phyloP scores from a whole-genome alignment of 768 basidiomycete species.

The Obba rivulosa region DNA sequence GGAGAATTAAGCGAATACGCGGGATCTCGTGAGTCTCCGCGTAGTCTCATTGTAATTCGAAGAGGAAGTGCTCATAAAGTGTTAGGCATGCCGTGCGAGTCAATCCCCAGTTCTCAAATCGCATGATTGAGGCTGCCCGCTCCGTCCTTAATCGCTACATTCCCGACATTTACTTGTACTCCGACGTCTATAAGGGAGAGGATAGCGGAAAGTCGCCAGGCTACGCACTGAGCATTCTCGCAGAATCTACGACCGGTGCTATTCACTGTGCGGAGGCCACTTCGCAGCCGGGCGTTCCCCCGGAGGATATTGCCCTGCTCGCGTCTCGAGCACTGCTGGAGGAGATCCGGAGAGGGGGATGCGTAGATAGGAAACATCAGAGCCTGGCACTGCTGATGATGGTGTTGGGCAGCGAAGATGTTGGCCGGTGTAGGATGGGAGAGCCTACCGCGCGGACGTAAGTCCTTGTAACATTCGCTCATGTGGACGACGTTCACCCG shows the following conservation, averaged over 20 bases:
- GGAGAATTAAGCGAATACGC: slow-evolving; percentile 90
- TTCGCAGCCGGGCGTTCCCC: slow-evolving; percentile 76
- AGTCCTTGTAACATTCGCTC: background rate
- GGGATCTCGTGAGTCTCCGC: slow-evolving; percentile 77
- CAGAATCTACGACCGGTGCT: slow-evolving; percentile 88
- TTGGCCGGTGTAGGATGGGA: slow-evolving; percentile 83
- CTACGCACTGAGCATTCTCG: slow-evolving; percentile 85
- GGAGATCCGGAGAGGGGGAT: slow-evolving; percentile 81
- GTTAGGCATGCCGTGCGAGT: slow-evolving; percentile 91
- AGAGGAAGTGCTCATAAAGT: background rate
- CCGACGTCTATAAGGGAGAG: slow-evolving; percentile 96
- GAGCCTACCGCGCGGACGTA: slow-evolving; percentile 77
- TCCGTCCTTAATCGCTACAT: slow-evolving; percentile 94
- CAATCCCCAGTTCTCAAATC: slow-evolving; percentile 94
- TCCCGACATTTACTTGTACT: slow-evolving; percentile 97
- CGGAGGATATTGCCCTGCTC: slow-evolving; percentile 87
- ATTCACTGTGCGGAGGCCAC: slow-evolving; percentile 85
- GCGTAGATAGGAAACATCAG: slow-evolving; percentile 89
- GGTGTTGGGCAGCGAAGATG: slow-evolving; percentile 97
- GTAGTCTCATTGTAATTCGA: background rate
- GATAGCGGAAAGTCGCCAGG: slow-evolving; percentile 99
- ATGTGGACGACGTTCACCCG: background rate
- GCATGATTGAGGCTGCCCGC: slow-evolving; percentile 93
- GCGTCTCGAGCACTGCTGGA: slow-evolving; percentile 75
- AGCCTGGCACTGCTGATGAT: slow-evolving; percentile 81